Conservation (phyloP, 1,284 basidiomycete species). For the Malassezia restricta region DNA sequence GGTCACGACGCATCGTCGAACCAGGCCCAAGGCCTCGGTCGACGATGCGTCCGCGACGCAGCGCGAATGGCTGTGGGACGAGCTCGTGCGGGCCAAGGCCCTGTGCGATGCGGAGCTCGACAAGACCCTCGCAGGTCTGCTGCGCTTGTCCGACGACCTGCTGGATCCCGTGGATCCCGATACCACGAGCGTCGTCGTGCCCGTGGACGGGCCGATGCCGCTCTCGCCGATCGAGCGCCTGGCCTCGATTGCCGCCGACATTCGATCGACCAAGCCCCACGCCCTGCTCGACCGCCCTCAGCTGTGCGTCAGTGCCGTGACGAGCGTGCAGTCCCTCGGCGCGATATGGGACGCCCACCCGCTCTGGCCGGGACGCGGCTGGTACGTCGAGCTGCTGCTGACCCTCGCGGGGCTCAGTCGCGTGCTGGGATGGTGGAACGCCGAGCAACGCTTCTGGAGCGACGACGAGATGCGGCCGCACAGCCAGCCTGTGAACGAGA, state of each 20-base stretch:
- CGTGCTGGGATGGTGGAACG: constrained; percentile 99
- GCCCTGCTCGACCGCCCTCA: constrained; percentile 74
- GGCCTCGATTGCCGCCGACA: constrained; percentile 85
- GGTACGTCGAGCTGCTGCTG: constrained; percentile 81
- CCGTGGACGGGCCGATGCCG: constrained; percentile 19
- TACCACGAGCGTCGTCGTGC: constrained; percentile 3
- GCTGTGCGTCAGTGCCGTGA: constrained; percentile 71
- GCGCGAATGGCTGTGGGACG: constrained; percentile 10
- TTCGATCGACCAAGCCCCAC: constrained; percentile 74
- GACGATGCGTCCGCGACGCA: constrained; percentile 11
- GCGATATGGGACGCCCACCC: constrained; percentile 92
- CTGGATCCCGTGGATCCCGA: constrained; percentile 2
- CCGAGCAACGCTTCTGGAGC: constrained; percentile 99
- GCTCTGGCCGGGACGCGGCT: constrained; percentile 91
- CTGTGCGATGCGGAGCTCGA: constrained; percentile 12
- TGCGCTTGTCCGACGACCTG: constrained; percentile 2
- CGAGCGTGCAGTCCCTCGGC: constrained; percentile 78
- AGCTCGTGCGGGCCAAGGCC: constrained; percentile 9
- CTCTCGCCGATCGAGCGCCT: constrained; percentile 66
- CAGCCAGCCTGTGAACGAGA: not conserved
- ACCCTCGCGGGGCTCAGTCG: constrained; percentile 92
- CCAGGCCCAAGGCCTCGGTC: constrained; percentile 5
- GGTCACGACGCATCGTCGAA: not conserved
- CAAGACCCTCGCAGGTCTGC: constrained; percentile 2
- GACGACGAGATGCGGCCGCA: constrained; percentile 53